Evolutionary conservation across 1,284 basidiomycete genomes (phyloP).

Genomic region (Heterobasidion annosum): DNA sequence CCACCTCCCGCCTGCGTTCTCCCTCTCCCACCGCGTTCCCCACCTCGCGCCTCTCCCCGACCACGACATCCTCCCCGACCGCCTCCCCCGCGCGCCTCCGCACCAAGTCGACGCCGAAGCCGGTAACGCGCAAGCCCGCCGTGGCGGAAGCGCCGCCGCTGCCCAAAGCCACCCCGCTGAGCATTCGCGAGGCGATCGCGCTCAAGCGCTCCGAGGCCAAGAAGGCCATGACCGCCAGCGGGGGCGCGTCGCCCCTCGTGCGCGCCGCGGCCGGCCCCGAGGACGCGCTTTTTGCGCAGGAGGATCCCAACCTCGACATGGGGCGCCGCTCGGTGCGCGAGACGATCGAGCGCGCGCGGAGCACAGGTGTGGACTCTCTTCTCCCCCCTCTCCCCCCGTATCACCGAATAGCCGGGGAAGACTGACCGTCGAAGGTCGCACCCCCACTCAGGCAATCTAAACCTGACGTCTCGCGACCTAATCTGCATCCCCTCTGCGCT

Average conservation of each 20-base stretch:
- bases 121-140: neutral
- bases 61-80: neutral
- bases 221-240: constrained; percentile 32
- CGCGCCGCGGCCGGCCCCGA: constrained; percentile 25
- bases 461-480: constrained; percentile 61
- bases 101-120: constrained; percentile 15
- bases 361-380: constrained; percentile 45
- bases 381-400: too few relatives aligned
- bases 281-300: constrained; percentile 26
- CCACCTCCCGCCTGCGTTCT: constrained; percentile 13
- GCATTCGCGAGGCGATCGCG: constrained; percentile 66
- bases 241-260: constrained; percentile 15
- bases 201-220: constrained; percentile 65
- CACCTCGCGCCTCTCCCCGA: neutral
- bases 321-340: constrained; percentile 65
- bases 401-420: constrained; percentile 11
- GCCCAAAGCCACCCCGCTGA: constrained; percentile 30
- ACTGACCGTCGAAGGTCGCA: constrained; percentile 31
- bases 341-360: constrained; percentile 66
- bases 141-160: constrained; percentile 17
- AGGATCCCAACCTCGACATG: constrained; percentile 36
- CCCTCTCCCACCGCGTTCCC: constrained; percentile 7
- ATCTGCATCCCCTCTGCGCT: constrained; percentile 65
- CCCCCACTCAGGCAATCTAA: constrained; percentile 48
- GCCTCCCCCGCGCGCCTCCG: neutral